Base-by-base conservation (phyloP, 495 filamentous ascomycete species). In the Lasiosphaeria ovina region DNA sequence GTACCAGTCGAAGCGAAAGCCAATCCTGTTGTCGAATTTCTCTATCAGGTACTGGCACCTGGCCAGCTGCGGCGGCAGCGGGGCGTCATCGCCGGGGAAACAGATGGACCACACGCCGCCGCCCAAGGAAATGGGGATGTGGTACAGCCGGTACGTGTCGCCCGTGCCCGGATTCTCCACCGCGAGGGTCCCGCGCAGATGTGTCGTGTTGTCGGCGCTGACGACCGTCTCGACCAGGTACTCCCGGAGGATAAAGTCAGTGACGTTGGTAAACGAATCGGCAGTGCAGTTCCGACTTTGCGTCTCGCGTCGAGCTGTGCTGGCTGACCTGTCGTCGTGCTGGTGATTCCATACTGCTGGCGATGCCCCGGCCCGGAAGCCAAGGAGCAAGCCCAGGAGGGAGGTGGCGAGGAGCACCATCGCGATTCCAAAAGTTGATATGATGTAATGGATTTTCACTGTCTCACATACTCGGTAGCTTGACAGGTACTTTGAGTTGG, bases 1-100 rank as follows among this genome's bases (percentile, higher is more conserved):
- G 17, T 47, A 54, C 58, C 58, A 60, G 51, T 60, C 36, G 12
- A 60, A 50, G 51, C 58, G 36, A 32, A 60, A 60, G 6, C 58
- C 58, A 48, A 60, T 54, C 14, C 36, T 47, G 12, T 49, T 24
- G 11, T 32, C 48, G 40, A 36, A 33, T 14, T 42, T 24, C 58
- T 60, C 58, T 1, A 55, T 16, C 31, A 60, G 40, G 40, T 60
- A 60, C 32, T 60, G 58, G 33, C 58, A 60, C 36, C 36, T 34
- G 11, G 32, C 58, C 51, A 60, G 51, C 51, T 47, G 12, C 4
- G 31, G 6, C 17, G 58, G 58, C 38, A 60, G 14, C 0, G 51
- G 40, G 12, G 50, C 51, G 7, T 54, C 51, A 11, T 45, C 38
- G n/a, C 51, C 58, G 6, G 58, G 16, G 6, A 24, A 14, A 51